Conservation (phyloP, 495 filamentous ascomycete species). For the Penicillium pulvis region DNA sequence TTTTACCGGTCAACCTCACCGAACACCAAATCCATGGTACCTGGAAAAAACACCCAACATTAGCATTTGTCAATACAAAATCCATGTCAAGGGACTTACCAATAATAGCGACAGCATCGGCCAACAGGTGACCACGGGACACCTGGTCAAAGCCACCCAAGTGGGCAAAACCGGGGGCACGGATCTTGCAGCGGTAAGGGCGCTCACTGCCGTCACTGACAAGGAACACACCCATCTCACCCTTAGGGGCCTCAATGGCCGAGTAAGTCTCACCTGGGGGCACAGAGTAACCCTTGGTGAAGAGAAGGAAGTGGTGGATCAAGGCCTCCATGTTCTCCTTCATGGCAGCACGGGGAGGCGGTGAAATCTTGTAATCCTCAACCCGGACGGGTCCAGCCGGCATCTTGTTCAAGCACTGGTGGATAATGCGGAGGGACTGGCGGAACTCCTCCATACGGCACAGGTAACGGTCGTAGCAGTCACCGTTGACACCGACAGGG, state of each 20-base stretch:
- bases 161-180: constrained; percentile 96
- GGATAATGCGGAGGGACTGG: constrained; percentile 94
- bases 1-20: constrained; percentile 69
- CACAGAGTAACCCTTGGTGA: constrained; percentile 96
- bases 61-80: constrained; percentile 9
- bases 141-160: constrained; percentile 93
- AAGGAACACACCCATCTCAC: constrained; percentile 98
- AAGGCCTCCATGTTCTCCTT: constrained; percentile 99
- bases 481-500: constrained; percentile 92
- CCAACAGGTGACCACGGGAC: constrained; percentile 85
- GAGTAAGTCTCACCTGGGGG: constrained; percentile 98
- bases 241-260: constrained; percentile 97
- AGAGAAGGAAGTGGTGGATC: constrained; percentile 98
- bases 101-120: constrained; percentile 96
- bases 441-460: constrained; percentile 99
- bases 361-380: constrained; percentile 99
- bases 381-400: constrained; percentile 89
- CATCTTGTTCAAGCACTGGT: constrained; percentile 99
- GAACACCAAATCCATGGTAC: constrained; percentile 86
- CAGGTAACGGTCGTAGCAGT: constrained; percentile 98
- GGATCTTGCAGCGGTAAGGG: constrained; percentile 96
- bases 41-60: constrained; percentile 22
- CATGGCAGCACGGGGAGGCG: constrained; percentile 95
- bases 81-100: constrained; percentile 43
- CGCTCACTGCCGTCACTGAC: constrained; percentile 95